These are phyloP conservation scores for Posidonia australis DNA, from an alignment of 106 monocot genomes.

Conservation along the genomic window DNA sequence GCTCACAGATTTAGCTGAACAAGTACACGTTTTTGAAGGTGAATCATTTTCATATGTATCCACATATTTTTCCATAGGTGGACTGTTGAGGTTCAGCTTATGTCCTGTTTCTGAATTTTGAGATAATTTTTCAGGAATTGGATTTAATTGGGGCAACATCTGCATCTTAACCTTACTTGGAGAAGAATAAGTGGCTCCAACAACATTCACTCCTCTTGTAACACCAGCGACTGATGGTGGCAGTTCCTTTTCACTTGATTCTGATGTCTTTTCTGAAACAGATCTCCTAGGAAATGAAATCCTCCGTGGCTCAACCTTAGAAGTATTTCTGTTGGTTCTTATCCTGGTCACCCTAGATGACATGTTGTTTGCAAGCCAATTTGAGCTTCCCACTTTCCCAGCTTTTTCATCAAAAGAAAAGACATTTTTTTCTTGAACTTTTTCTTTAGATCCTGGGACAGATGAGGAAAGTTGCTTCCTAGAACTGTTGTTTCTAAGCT, in stretches of 20 bases:
- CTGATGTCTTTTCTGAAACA: slow-evolving; percentile 15
- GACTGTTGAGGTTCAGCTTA: slow-evolving; percentile 7
- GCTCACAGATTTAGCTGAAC: slow-evolving; percentile 9
- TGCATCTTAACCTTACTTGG: slow-evolving; percentile 8
- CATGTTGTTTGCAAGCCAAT: slow-evolving; percentile 12
- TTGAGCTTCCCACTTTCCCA: slow-evolving; percentile 11
- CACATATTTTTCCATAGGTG: slow-evolving; percentile 5
- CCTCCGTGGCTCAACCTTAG: slow-evolving; percentile 18
- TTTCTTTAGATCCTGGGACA: slow-evolving; percentile 14
- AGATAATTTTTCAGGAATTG: slow-evolving; percentile 6
- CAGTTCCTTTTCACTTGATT: slow-evolving; percentile 15
- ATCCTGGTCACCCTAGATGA: slow-evolving; percentile 19
- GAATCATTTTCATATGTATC: slow-evolving; percentile 16
- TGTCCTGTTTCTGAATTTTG: slow-evolving; percentile 14
- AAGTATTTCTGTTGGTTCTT: slow-evolving; percentile 16
- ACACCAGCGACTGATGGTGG: slow-evolving; percentile 7
- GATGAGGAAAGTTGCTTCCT: slow-evolving; percentile 32
- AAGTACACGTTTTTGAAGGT: slow-evolving; percentile 7
- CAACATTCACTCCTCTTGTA: slow-evolving; percentile 7
- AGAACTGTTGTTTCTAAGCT: not conserved
- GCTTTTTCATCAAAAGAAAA: slow-evolving; percentile 43
- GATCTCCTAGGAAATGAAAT: slow-evolving; percentile 18
- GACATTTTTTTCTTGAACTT: slow-evolving; percentile 23
- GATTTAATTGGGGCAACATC: slow-evolving; percentile 4
- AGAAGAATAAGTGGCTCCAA: slow-evolving; percentile 10